Base-by-base conservation (phyloP, 345 rosid genomes). In the Sisymbrium irio region DNA sequence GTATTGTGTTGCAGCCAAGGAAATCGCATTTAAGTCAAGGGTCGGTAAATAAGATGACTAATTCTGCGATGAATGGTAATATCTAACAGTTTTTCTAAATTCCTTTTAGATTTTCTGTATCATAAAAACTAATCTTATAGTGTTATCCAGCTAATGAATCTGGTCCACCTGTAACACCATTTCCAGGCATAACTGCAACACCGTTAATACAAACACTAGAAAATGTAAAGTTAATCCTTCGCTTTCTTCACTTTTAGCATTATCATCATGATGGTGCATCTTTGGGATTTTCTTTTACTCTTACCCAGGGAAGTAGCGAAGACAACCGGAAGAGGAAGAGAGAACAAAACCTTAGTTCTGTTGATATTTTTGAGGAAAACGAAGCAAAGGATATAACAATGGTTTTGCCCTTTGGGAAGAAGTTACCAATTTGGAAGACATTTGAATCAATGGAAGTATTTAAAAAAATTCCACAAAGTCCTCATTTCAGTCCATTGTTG, bases 401-500 rank as follows among this genome's bases (percentile, higher is more conserved):
- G 15, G 30, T 5, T 73, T 72, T 83, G 22, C 90, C 87, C 19
- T 88, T 88, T 56, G 78, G 32, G 65, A 90, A 85, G 25, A 22
- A 22, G 25, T 22, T 22, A 22, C 25, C 25, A 22, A 22, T 22
- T 1, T 90, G 97, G 92, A 60, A 75, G 37, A 75, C 79, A 20
- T 25, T 88, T 60, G 91, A 88, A 78, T 83, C 89, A 20, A 80
- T 88, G 84, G 90, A 83, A 44, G 78, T 79, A 20, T 71, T 61
- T 8, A 50, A 71, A 50, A 39, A 4, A 17, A 0, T 28, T 44
- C 89, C 92, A 27, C 97, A 88, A 76, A 80, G 57, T 14, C 92
- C 94, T 8, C 97, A 88, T 73, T 85, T 91, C 70, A 69, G 9
- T 14, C 87, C 92, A 44, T 54, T 91, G 60, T 25, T 62, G 28